These are phyloP conservation scores for Fusarium virguliforme DNA, from an alignment of 2,329 filamentous ascomycete genomes.

Conservation along the genomic window DNA sequence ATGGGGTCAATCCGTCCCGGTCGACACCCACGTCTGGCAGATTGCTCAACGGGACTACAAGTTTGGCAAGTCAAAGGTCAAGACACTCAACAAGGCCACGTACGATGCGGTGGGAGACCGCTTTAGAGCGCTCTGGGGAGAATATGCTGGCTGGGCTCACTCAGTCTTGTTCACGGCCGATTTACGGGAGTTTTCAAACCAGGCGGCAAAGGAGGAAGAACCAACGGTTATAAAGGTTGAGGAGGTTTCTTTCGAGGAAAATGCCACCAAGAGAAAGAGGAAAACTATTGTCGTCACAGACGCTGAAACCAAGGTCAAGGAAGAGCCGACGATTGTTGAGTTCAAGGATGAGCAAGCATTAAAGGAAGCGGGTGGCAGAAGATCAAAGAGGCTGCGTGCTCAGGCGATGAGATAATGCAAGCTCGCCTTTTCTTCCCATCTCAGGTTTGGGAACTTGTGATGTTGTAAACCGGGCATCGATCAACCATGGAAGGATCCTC, in stretches of 20 bases:
- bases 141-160: constrained; percentile 97
- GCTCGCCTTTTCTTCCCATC: neutral
- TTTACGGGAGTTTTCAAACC: constrained; percentile 85
- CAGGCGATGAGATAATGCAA: constrained; percentile 19
- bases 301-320: constrained; percentile 35
- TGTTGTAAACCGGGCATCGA: neutral
- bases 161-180: constrained; percentile 97
- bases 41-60: constrained; percentile 97
- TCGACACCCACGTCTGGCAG: constrained; percentile 99
- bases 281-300: constrained; percentile 41
- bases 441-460: neutral
- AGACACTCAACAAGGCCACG: constrained; percentile 88
- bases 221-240: constrained; percentile 39
- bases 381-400: constrained; percentile 53
- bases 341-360: constrained; percentile 34
- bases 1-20: constrained; percentile 95
- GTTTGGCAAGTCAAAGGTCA: constrained; percentile 87
- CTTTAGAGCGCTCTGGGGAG: constrained; percentile 91
- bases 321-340: constrained; percentile 32
- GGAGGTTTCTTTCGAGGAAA: constrained; percentile 45
- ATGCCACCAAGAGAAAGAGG: constrained; percentile 48
- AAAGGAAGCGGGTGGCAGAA: constrained; percentile 34
- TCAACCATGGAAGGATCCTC: too few relatives aligned
- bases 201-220: constrained; percentile 55
- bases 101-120: constrained; percentile 93